Base-by-base conservation (phyloP, 2,329 filamentous ascomycete genomes). In the Colletotrichum sp. region DNA sequence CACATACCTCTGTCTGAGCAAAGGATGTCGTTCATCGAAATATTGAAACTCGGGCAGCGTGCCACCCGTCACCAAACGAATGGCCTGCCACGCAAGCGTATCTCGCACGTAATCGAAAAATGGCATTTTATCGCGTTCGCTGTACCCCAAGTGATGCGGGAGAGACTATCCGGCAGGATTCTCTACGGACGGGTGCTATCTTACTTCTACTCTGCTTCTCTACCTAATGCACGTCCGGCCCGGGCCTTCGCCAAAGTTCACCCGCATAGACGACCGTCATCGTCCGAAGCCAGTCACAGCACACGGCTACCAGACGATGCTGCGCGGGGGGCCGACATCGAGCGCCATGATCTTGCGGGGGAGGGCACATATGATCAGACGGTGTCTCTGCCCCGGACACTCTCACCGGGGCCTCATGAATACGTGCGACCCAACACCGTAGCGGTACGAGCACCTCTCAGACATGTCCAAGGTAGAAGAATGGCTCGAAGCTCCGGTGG, bases 41-140 rank as follows among this genome's bases (percentile, higher is more conserved):
- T 65, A 74, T 29, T 76, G 74, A 30, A 76, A 76, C 19, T 67
- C 64, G 11, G 74, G 71, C 22, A 49, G 16, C n/a, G 52, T 32
- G 5, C 57, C 65, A 8, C 74, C 52, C 30, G 71, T 76, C 8
- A 61, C 70, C 13, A 73, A 25, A 12, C 74, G 74, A 15, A 66
- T 25, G 8, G 61, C 34, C 29, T 74, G 66, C 74, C 74, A 76
- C 32, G 59, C 74, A 9, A 63, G 52, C 15, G 74, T 76, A 25
- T 76, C 74, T 69, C 74, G 63, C 49, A 76, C 49, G 15, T 74
- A 61, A 16, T 76, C 74, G 65, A 59, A 44, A 34, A 76, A 74
- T 22, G 70, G 11, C 74, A 76, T 74, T 12, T n/a, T 62, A 57
- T 11, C 19, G 8, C 19, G 25, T 8, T 44, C 61, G 25, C 55